Conservation (phyloP, 164 flowering plant genomes). For the Tinospora cordifolia region DNA sequence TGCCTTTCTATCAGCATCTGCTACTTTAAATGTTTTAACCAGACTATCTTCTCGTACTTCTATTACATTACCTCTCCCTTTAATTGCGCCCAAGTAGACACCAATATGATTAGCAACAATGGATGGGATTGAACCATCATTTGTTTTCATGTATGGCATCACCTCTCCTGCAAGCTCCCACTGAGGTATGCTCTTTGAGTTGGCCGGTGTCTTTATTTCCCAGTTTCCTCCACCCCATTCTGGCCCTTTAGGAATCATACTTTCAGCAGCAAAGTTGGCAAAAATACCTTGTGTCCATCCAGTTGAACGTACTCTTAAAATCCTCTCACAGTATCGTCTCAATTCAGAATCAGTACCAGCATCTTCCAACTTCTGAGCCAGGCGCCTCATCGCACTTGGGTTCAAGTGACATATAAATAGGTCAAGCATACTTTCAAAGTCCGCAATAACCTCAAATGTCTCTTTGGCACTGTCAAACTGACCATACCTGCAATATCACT, state of each 20-base stretch:
- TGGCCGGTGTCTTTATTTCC: slow-evolving; percentile 91
- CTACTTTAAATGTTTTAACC: slow-evolving; percentile 58
- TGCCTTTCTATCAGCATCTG: slow-evolving; percentile 35
- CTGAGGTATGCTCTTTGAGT: slow-evolving; percentile 72
- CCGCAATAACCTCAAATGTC: slow-evolving; percentile 95
- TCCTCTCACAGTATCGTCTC: slow-evolving; percentile 93
- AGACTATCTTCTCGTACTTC: slow-evolving; percentile 88
- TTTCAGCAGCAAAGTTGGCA: slow-evolving; percentile 99
- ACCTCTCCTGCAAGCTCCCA: slow-evolving; percentile 98
- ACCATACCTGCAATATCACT: slow-evolving; percentile 64
- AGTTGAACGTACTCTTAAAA: slow-evolving; percentile 85
- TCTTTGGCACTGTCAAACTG: slow-evolving; percentile 99
- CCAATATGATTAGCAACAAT: slow-evolving; percentile 87
- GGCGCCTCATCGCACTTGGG: slow-evolving; percentile 98
- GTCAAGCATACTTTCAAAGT: slow-evolving; percentile 94
- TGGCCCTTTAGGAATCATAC: slow-evolving; percentile 97
- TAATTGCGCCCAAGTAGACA: slow-evolving; percentile 82
- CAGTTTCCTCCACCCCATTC: slow-evolving; percentile 99
- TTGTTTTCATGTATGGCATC: slow-evolving; percentile 95
- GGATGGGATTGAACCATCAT: slow-evolving; percentile 90
- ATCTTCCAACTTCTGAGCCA: slow-evolving; percentile 95
- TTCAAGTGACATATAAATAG: slow-evolving; percentile 94
- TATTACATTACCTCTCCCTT: slow-evolving; percentile 88
- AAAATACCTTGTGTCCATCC: slow-evolving; percentile 99
- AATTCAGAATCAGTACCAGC: slow-evolving; percentile 73